Conservation (phyloP, 257 asterid species). For the Knoxia roxburghii region DNA sequence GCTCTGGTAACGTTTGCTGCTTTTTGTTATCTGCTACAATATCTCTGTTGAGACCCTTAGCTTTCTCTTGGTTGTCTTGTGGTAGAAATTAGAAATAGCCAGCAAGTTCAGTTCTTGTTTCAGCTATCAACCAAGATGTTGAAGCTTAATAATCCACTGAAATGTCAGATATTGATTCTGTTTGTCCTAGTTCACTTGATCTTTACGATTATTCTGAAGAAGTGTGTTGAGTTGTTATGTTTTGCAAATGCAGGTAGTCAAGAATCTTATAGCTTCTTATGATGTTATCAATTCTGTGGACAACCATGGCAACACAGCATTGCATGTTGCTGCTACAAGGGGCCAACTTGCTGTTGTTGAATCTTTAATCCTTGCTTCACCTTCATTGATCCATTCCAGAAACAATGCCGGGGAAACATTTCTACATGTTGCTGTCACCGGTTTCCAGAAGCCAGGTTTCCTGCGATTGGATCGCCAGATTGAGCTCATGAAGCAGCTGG, state of each 20-base stretch:
- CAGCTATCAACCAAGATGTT: neutral
- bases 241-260: conserved; percentile 51
- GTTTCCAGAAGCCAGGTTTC: conserved; percentile 82
- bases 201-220: neutral
- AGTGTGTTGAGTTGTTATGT: conserved; percentile 1
- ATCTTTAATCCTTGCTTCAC: conserved; percentile 61
- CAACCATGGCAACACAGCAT: conserved; percentile 73
- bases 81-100: neutral
- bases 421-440: conserved; percentile 68
- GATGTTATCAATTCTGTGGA: conserved; percentile 55
- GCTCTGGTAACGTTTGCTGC: neutral
- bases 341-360: conserved; percentile 80
- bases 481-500: conserved; percentile 58
- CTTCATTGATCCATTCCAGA: conserved; percentile 39
- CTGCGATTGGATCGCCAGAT: conserved; percentile 78
- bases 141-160: neutral
- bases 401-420: conserved; percentile 72
- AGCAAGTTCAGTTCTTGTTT: neutral
- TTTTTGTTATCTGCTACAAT: too few species aligned
- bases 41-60: too few species aligned
- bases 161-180: too few species aligned
- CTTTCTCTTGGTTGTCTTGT: neutral
- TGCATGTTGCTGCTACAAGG: conserved; percentile 81
- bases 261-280: conserved; percentile 40
- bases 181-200: neutral